Evolutionary conservation across 169 alveolate species (phyloP).

Genomic region (Plasmodium falciparum): DNA sequence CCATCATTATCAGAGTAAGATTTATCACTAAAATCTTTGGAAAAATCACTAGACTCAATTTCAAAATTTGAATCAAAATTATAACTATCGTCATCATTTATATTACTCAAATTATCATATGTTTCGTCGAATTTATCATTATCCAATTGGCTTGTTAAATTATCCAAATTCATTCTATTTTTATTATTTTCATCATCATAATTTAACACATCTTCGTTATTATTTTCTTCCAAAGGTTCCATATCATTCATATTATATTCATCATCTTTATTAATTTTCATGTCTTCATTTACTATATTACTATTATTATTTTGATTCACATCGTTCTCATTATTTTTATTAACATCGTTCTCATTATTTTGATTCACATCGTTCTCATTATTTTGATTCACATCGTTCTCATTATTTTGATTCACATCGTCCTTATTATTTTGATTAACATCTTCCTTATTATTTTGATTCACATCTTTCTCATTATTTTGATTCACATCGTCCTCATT

Average conservation of each 20-base stretch:
- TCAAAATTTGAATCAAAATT: constrained; percentile 52
- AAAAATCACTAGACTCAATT: constrained; percentile 75
- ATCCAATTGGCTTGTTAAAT: neutral
- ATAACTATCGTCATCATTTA: constrained; percentile 1
- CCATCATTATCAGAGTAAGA: constrained; percentile 27
- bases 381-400: neutral
- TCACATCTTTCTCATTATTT: constrained; percentile 16
- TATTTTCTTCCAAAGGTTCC: constrained; percentile 4
- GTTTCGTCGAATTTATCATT: neutral
- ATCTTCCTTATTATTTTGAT: constrained; percentile 49
- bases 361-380: neutral
- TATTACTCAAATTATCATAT: neutral
- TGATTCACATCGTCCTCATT: neutral
- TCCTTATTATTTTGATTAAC: constrained; percentile 9
- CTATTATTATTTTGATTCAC: neutral
- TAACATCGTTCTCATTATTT: neutral
- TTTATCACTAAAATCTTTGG: constrained; percentile 41
- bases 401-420: neutral
- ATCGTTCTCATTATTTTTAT: neutral
- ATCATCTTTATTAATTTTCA: neutral
- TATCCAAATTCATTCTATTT: neutral
- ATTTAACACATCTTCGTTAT: constrained; percentile 5
- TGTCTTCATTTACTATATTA: neutral
- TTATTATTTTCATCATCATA: constrained; percentile 1
- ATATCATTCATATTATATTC: constrained; percentile 11